Evolutionary conservation across 2,329 filamentous ascomycete genomes (phyloP).

Genomic region (Fusarium paranaense): DNA sequence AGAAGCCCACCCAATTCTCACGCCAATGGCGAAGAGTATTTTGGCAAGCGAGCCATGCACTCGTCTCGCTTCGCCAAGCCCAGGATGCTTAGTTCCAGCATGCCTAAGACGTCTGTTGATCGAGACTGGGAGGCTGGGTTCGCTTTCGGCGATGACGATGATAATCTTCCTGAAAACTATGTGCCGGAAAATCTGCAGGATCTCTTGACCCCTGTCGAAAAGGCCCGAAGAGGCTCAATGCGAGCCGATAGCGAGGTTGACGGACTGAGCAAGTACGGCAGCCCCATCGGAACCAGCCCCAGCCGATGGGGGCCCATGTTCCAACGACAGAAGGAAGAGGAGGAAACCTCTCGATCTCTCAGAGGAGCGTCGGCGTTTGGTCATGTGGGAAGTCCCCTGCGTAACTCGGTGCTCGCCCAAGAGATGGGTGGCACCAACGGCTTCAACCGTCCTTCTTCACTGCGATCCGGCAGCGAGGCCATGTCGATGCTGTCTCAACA

Average conservation of each 20-base stretch:
- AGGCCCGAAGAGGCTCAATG: conserved; percentile 72
- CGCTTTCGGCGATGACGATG: conserved; percentile 83
- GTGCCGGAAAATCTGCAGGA: conserved; percentile 79
- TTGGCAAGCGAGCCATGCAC: conserved; percentile 78
- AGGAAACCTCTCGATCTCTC: conserved; percentile 56
- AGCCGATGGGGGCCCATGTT: conserved; percentile 72
- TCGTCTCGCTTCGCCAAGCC: conserved; percentile 76
- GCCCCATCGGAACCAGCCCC: conserved; percentile 68
- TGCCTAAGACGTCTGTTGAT: conserved; percentile 73
- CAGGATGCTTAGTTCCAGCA: conserved; percentile 75
- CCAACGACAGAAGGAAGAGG: conserved; percentile 70
- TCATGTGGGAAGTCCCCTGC: conserved; percentile 73
- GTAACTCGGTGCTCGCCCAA: conserved; percentile 71
- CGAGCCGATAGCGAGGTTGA: conserved; percentile 67
- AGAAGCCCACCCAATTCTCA: conserved; percentile 63
- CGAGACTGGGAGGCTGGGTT: conserved; percentile 76
- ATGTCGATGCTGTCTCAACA: conserved; percentile 72
- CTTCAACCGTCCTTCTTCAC: conserved; percentile 53
- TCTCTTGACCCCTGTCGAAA: conserved; percentile 74
- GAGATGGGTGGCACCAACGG: conserved; percentile 59
- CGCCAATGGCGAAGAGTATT: conserved; percentile 68
- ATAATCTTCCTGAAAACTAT: conserved; percentile 63
- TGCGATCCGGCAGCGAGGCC: conserved; percentile 60
- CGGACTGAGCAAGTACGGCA: conserved; percentile 69
- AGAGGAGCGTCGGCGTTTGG: conserved; percentile 68